Percentiles rank a stretch among this genome's conserved stretches.
Conservation (phyloP, 495 filamentous ascomycete genomes). For the Podospora pseudoanserina region DNA sequence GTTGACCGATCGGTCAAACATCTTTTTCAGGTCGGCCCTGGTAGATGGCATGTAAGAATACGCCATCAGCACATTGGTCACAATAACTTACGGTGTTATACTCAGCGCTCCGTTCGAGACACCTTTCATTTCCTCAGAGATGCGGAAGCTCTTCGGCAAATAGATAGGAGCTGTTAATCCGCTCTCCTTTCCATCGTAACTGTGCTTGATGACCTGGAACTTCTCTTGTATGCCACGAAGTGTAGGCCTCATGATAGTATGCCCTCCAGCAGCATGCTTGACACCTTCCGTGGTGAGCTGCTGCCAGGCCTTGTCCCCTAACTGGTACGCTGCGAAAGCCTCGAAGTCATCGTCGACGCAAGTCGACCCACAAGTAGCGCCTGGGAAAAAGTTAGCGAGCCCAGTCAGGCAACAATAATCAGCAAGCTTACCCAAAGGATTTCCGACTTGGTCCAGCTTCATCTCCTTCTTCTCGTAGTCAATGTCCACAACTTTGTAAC, state of each 20-base stretch:
- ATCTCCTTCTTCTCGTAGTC: slow-evolving; percentile 24
- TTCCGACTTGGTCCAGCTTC: slow-evolving; percentile 23
- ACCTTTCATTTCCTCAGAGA: slow-evolving; percentile 14
- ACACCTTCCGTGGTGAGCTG: slow-evolving; percentile 19
- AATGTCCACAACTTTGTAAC: slow-evolving; percentile 27
- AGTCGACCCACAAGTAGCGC: slow-evolving; percentile 31
- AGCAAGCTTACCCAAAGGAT: slow-evolving; percentile 12
- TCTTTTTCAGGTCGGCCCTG: slow-evolving; percentile 18
- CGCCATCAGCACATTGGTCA: background rate
- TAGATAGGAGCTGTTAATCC: slow-evolving; percentile 19
- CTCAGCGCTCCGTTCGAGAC: slow-evolving; percentile 23
- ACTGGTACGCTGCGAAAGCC: slow-evolving; percentile 18
- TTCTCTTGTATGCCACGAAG: slow-evolving; percentile 25
- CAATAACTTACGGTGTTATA: slow-evolving; percentile 2
- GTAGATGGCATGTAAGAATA: background rate
- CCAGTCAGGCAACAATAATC: background rate
- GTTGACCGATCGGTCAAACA: slow-evolving; percentile 26
- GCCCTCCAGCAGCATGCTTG: slow-evolving; percentile 18
- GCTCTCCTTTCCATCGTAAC: slow-evolving; percentile 24
- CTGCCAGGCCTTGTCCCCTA: slow-evolving; percentile 22
- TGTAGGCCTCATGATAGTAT: slow-evolving; percentile 25
- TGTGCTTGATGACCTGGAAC: slow-evolving; percentile 32
- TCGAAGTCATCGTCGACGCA: slow-evolving; percentile 30
- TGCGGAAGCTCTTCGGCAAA: slow-evolving; percentile 19
- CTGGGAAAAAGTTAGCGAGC: slow-evolving; percentile 12